Evolutionary conservation across 2,329 filamentous ascomycete genomes (phyloP).

Genomic region (Colletotrichum theobromicola): DNA sequence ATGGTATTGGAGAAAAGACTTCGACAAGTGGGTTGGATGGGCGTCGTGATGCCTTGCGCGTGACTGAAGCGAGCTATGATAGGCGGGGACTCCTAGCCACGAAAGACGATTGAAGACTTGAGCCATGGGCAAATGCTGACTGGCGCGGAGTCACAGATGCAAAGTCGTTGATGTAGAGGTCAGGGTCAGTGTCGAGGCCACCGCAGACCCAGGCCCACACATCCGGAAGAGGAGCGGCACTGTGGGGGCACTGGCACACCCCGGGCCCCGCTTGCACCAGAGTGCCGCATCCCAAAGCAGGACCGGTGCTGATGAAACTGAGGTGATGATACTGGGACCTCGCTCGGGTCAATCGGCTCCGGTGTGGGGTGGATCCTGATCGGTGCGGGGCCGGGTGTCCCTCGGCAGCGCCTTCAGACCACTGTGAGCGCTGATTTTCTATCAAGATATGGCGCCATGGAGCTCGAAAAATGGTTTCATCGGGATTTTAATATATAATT

Average conservation of each 20-base stretch:
- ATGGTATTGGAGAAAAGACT: not conserved
- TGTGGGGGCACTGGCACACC: not conserved
- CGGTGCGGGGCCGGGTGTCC: too few species aligned
- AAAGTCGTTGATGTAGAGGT: not conserved
- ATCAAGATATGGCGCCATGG: too few species aligned
- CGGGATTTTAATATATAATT: too few species aligned
- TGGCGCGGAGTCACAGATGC: not conserved
- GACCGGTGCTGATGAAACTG: not conserved
- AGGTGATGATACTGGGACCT: too few species aligned
- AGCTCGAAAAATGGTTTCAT: too few species aligned
- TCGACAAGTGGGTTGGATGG: not conserved
- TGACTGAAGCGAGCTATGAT: not conserved
- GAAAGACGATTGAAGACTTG: not conserved
- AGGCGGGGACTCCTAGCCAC: not conserved
- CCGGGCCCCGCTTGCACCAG: not conserved
- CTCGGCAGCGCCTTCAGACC: too few species aligned
- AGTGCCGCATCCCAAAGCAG: not conserved
- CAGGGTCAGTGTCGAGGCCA: not conserved
- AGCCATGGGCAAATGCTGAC: not conserved
- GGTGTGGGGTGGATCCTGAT: too few species aligned
- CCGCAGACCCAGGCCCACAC: not conserved
- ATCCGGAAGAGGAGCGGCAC: not conserved
- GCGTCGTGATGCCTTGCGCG: not conserved
- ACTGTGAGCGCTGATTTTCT: too few species aligned
- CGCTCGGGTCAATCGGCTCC: too few species aligned